Evolutionary conservation across 345 rosid species (phyloP).

Genomic region (Populus tremula): DNA sequence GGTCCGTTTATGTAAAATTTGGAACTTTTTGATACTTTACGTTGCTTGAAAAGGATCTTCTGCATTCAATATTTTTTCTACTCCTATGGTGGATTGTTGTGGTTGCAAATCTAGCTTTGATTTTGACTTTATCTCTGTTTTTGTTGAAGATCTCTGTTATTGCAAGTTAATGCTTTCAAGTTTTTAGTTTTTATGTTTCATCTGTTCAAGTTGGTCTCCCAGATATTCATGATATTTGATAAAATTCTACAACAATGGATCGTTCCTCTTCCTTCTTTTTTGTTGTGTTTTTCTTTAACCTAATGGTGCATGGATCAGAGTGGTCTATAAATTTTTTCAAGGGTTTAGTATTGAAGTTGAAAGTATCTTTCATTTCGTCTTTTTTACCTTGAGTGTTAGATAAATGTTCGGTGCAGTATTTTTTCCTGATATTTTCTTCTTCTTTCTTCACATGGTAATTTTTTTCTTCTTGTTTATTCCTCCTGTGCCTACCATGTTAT

Average conservation of each 20-base stretch:
- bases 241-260: background rate
- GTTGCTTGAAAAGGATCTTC: background rate
- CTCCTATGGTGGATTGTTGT: background rate
- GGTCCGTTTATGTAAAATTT: background rate
- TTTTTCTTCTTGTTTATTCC: too few species aligned
- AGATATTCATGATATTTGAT: background rate
- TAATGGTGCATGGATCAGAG: background rate
- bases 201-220: background rate
- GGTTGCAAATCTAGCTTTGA: background rate
- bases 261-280: background rate
- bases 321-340: background rate
- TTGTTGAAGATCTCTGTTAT: background rate
- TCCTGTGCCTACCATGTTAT: too few species aligned
- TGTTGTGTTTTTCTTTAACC: background rate
- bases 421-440: too few species aligned
- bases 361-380: background rate
- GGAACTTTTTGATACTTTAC: background rate
- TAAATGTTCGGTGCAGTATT: too few species aligned
- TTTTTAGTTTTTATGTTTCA: background rate
- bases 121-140: background rate
- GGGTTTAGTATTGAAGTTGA: background rate
- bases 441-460: too few species aligned
- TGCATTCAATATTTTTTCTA: background rate
- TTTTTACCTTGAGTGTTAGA: background rate
- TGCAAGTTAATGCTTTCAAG: background rate